Base-by-base conservation (phyloP, 2,329 filamentous ascomycete genomes). In the Tolypocladium nubicola region DNA sequence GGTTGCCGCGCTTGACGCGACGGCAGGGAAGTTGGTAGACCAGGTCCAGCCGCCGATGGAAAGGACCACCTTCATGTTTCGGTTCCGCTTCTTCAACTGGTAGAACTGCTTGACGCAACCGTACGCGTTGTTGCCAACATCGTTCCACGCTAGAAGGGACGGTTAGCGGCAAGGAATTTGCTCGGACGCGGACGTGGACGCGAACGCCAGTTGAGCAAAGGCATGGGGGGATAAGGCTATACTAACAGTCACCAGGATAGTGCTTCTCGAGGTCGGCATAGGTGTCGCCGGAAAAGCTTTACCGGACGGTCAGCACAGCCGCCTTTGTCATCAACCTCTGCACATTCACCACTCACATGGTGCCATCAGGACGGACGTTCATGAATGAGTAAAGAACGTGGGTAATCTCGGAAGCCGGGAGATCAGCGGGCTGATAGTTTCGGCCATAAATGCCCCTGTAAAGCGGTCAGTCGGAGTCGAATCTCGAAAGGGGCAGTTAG, bases 1-100 rank as follows among this genome's bases (percentile, higher is more conserved):
- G 19, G 82, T 84, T 2, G 76, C 71, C 0, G 79, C 77, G 0
- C 85, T 87, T 59, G 82, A 83, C 11, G 86, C 83, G 0, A 86
- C 85, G 1, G 76, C 75, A 1, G 88, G 77, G 67, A 96, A 93
- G 69, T 90, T 89, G 63, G 79, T 75, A 2, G 88, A 90, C 71
- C 89, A 94, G 0, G 88, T 91, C 88, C 88, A 95, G 37, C 91
- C 90, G 53, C 91, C 91, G 61, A 96, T 90, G 53, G 84, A 89
- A 4, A 96, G 79, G 26, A 95, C 76, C 1, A 87, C 79, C 68
- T 95, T 95, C 56, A 96, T 71, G 52, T 89, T 82, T 19, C 90
- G 85, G 70, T 96, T 86, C 58, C 78, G 71, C 70, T 92, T 85
- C 74, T 96, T 96, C 49, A 90, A 76, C 9, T 89, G 73, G 68